These are phyloP conservation scores for Fomitopsis serialis DNA, from an alignment of 768 basidiomycete species.

Conservation along the genomic window DNA sequence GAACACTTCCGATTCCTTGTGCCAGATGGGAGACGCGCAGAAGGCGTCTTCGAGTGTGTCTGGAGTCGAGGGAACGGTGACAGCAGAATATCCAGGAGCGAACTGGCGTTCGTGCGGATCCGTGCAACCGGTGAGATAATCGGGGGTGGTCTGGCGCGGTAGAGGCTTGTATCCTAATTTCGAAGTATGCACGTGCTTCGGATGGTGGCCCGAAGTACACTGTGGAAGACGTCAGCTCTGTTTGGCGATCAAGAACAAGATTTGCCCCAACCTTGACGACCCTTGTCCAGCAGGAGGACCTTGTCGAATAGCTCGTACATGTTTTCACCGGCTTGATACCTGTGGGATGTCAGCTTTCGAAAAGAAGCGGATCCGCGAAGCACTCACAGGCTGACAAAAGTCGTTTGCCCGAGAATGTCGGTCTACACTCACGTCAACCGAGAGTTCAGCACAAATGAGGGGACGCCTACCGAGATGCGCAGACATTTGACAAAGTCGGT, in stretches of 20 bases:
- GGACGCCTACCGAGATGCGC: too few species aligned
- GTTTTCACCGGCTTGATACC: conserved; percentile 66
- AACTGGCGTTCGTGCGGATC: conserved; percentile 84
- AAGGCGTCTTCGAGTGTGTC: conserved; percentile 63
- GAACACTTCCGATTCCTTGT: conserved; percentile 40
- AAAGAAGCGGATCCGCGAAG: background rate
- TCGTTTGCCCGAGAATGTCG: conserved; percentile 75
- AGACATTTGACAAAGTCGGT: conserved; percentile 80
- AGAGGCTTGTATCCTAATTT: conserved; percentile 71
- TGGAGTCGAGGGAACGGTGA: conserved; percentile 62
- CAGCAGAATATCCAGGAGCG: conserved; percentile 50
- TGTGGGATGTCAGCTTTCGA: background rate
- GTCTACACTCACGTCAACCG: too few species aligned
- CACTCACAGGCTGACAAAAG: conserved; percentile 69
- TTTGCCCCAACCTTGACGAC: too few species aligned
- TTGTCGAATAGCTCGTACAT: conserved; percentile 83
- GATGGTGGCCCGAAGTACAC: conserved; percentile 75
- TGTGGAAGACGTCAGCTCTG: too few species aligned
- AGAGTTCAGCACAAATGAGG: too few species aligned
- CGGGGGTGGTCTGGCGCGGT: conserved; percentile 80
- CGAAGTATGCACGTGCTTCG: conserved; percentile 77
- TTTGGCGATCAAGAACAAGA: too few species aligned
- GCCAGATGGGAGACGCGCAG: conserved; percentile 39
- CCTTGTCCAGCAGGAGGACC: conserved; percentile 77
- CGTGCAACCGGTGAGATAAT: conserved; percentile 81